phyloP scores from a whole-genome alignment of 805 yeast species.

The Helenozyma baotianmanensis region DNA sequence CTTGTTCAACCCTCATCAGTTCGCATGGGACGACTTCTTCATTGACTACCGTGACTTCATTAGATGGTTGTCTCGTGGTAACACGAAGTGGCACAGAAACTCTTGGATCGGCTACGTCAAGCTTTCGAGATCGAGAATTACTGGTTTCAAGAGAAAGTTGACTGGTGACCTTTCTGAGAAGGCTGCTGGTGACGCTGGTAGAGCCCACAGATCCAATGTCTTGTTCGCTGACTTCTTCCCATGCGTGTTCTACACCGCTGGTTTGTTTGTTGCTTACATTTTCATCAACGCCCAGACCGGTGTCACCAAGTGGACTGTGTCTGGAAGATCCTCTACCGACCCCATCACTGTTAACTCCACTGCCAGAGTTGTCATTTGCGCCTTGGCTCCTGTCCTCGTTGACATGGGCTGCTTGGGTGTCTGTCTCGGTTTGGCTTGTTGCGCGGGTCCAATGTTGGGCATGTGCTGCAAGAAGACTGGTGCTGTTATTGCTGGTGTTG shows the following conservation, averaged over 20 bases:
- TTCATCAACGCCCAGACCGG: slow-evolving; percentile 85
- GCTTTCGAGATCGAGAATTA: slow-evolving; percentile 76
- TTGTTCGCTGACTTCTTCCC: slow-evolving; percentile 76
- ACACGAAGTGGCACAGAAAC: slow-evolving; percentile 82
- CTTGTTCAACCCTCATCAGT: slow-evolving; percentile 74
- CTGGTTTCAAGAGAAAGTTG: slow-evolving; percentile 81
- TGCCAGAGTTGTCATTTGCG: slow-evolving; percentile 69
- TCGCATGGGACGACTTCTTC: slow-evolving; percentile 63
- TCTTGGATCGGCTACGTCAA: slow-evolving; percentile 86
- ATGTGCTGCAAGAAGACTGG: slow-evolving; percentile 96
- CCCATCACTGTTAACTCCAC: slow-evolving; percentile 59
- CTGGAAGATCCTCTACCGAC: slow-evolving; percentile 23
- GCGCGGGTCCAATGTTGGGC: slow-evolving; percentile 94
- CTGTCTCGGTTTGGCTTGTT: slow-evolving; percentile 82
- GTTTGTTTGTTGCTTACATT: slow-evolving; percentile 72
- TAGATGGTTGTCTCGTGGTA: slow-evolving; percentile 71
- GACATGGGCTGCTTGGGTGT: slow-evolving; percentile 80
- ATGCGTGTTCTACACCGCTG: slow-evolving; percentile 65
- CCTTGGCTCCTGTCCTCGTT: slow-evolving; percentile 87
- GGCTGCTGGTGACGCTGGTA: slow-evolving; percentile 63
- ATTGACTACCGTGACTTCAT: slow-evolving; percentile 59
- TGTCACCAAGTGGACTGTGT: slow-evolving; percentile 45
- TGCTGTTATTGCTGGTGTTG: slow-evolving; percentile 90
- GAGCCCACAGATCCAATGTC: slow-evolving; percentile 74
- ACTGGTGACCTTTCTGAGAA: slow-evolving; percentile 66